Base-by-base conservation (phyloP, 768 basidiomycete species). In the Chlorophyllum brunneum region DNA sequence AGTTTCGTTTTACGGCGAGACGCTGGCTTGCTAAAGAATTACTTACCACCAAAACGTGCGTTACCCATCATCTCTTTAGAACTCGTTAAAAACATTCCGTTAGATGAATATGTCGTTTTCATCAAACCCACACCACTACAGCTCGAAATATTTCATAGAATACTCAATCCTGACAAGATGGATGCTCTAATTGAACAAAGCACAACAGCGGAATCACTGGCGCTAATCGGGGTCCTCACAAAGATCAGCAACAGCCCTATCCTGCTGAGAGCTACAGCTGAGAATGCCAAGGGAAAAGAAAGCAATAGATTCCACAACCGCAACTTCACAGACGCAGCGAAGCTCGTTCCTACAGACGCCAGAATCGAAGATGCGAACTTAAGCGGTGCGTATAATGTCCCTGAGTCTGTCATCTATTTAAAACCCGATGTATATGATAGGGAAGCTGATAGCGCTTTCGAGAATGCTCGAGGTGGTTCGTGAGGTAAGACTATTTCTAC, bases 101-200 rank as follows among this genome's bases (percentile, higher is more conserved):
- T 57, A 98, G 95, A 90, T 63, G 97, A 99, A 82, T 98, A 95
- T 63, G 88, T 95, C n/a, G 85, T 98, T n/a, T 98, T 98, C 65
- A 77, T 97, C 26, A 84, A 85, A 4, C 95, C 97, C 0, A 94
- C 93, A 0, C 43, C 69, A n/a, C 70, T 97, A 15, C 95, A 99
- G 60, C 67, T 90, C 5, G 73, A 80, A 10, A 86, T 98, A 60
- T 92, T 94, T 61, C 70, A 75, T 8, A 82, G 77, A 37, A 83
- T 98, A 9, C 78, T 99, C 5, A 75, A 82, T 24, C 83, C 85
- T 0, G 81, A 84, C 45, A 81, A 81, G 53, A 66, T 94, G 23
- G 81, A 86, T 54, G 76, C 79, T 43, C 70, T 95, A 5, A 53
- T 46, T 39, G 78, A 86, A 23, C 77, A 85, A 58, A 80, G 83